phyloP scores from a whole-genome alignment of 805 yeast genomes.

The Saturnispora diversa region DNA sequence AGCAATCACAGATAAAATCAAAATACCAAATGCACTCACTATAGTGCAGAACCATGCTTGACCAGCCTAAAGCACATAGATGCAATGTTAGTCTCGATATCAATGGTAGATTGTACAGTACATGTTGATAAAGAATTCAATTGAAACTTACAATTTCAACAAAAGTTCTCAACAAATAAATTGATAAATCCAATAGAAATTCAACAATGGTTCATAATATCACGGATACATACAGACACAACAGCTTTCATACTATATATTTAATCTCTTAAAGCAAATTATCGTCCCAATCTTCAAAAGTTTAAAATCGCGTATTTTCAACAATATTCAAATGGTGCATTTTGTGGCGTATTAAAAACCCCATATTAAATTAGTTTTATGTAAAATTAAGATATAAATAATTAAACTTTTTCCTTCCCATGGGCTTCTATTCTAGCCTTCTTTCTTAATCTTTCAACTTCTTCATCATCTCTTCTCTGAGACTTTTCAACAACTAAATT shows the following conservation, averaged over 20 bases:
- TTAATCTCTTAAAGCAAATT: background rate
- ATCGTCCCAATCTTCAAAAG: too few species aligned
- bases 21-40: slow-evolving; percentile 84
- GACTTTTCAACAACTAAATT: slow-evolving; percentile 79
- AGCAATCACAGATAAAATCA: slow-evolving; percentile 79
- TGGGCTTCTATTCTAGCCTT: slow-evolving; percentile 29
- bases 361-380: background rate
- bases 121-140: too few species aligned
- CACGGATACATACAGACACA: slow-evolving; percentile 24
- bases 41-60: slow-evolving; percentile 95
- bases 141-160: too few species aligned
- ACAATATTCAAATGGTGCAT: too few species aligned
- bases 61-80: too few species aligned
- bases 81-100: too few species aligned
- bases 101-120: too few species aligned
- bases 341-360: too few species aligned
- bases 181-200: too few species aligned
- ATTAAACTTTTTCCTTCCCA: background rate
- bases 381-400: background rate
- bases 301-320: too few species aligned
- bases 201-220: too few species aligned
- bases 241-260: slow-evolving; percentile 25
- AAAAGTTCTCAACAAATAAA: too few species aligned
- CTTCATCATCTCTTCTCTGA: slow-evolving; percentile 44
- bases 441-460: slow-evolving; percentile 44